Conservation (phyloP, 352 stramenopile genomes). For the Phytophthora brassicae region DNA sequence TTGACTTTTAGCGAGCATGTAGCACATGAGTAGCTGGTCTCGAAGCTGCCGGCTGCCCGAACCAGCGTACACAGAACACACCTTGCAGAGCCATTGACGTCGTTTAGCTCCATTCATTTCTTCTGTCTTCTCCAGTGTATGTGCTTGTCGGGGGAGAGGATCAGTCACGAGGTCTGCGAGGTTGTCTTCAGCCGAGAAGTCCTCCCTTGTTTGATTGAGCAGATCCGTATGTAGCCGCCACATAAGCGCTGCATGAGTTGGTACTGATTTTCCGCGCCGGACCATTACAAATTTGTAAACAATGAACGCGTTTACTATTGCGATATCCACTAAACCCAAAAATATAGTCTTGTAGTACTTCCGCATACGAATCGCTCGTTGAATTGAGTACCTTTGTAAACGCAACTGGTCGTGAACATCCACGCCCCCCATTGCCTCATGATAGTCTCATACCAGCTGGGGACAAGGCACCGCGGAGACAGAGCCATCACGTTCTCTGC, state of each 20-base stretch:
- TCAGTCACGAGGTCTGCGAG: conserved; percentile 4
- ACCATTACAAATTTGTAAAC: background rate
- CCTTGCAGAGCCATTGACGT: conserved; percentile 20
- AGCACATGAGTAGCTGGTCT: conserved; percentile 21
- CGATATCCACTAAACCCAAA: background rate
- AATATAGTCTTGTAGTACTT: background rate
- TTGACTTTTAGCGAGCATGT: conserved; percentile 1
- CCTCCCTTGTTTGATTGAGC: background rate
- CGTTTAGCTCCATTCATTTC: background rate
- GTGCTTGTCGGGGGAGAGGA: background rate
- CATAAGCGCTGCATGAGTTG: background rate
- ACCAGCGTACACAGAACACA: background rate
- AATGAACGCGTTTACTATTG: background rate
- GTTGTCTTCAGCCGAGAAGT: background rate
- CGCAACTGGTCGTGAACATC: conserved; percentile 20
- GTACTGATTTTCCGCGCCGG: background rate
- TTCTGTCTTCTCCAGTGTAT: background rate
- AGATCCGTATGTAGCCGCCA: background rate
- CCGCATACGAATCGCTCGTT: background rate
- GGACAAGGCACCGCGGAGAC: conserved; percentile 1
- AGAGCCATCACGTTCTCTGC: background rate
- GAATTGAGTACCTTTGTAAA: background rate
- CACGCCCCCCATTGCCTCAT: conserved; percentile 6
- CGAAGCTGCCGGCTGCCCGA: conserved; percentile 13
- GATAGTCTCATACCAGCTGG: background rate